phyloP scores from a whole-genome alignment of 2,329 filamentous ascomycete genomes.

The Penicillium thymicola region DNA sequence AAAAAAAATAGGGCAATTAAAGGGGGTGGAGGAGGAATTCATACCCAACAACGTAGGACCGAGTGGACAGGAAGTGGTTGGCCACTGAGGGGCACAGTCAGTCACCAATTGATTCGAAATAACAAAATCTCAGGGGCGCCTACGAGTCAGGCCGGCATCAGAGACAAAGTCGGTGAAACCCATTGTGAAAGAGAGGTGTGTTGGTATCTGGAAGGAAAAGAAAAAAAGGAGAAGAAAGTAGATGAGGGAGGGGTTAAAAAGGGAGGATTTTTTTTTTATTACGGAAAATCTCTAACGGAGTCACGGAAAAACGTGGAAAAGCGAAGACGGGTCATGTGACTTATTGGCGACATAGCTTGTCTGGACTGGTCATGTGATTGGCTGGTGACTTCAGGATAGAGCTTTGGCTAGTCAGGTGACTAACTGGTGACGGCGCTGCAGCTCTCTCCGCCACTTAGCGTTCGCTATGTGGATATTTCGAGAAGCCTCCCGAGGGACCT shows the following conservation, averaged over 20 bases:
- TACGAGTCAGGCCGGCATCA: conserved; percentile 61
- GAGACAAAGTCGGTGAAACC: conserved; percentile 65
- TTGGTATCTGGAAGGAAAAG: conserved; percentile 19
- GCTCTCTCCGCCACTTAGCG: conserved; percentile 29
- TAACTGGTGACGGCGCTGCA: conserved; percentile 28
- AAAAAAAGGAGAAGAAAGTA: conserved; percentile 23
- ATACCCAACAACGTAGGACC: conserved; percentile 81
- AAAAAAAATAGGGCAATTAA: conserved; percentile 6
- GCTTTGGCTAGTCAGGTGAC: neutral
- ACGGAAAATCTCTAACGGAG: conserved; percentile 10
- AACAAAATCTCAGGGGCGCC: conserved; percentile 33
- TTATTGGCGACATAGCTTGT: conserved; percentile 27
- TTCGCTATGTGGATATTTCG: conserved; percentile 35
- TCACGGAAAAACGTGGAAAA: conserved; percentile 18
- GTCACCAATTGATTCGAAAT: conserved; percentile 24
- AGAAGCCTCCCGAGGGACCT: conserved; percentile 30
- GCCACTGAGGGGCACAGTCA: conserved; percentile 41
- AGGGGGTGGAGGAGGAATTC: conserved; percentile 34
- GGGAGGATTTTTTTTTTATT: conserved; percentile 29
- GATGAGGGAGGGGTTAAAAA: conserved; percentile 30
- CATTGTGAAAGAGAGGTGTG: conserved; percentile 48
- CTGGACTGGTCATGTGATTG: conserved; percentile 13
- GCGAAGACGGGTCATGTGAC: conserved; percentile 3
- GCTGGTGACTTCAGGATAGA: neutral
- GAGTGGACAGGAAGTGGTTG: conserved; percentile 52